Percentiles rank a stretch among this genome's conserved stretches.
phyloP scores from a whole-genome alignment of 192 early-diverging fungal genomes.

The Backusella westeae region DNA sequence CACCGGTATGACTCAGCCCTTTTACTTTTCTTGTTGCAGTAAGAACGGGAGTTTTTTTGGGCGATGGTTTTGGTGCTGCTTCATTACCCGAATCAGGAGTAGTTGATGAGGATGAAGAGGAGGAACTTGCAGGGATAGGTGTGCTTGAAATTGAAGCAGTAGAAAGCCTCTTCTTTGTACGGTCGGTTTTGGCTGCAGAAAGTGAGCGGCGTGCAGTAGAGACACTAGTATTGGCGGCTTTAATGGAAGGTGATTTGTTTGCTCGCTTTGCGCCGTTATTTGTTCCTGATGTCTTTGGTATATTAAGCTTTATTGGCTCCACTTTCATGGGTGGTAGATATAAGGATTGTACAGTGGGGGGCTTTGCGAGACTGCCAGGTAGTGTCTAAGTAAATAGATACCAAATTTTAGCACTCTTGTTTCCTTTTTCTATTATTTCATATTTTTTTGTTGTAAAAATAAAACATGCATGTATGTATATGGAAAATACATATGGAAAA shows the following conservation, averaged over 20 bases:
- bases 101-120: constrained; percentile 4
- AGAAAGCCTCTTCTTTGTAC: background rate
- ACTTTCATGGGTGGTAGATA: constrained; percentile 35
- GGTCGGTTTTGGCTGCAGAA: background rate
- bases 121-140: background rate
- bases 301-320: constrained; percentile 27
- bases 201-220: background rate
- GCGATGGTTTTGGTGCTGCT: background rate
- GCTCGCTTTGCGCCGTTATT: background rate
- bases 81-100: background rate
- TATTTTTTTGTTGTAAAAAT: background rate
- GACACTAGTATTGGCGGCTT: background rate
- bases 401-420: background rate
- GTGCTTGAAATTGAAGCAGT: background rate
- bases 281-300: constrained; percentile 8
- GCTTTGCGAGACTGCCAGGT: constrained; percentile 31
- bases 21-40: constrained; percentile 1
- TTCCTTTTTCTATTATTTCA: background rate
- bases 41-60: background rate
- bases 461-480: background rate
- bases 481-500: background rate
- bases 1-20: constrained; percentile 1
- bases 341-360: constrained; percentile 20
- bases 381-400: constrained; percentile 21
- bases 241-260: background rate